A percentile compares a stretch with the other conserved stretches of the same genome.
Conservation (phyloP, 2,329 filamentous ascomycete genomes). For the Aspergillus intermedius region DNA sequence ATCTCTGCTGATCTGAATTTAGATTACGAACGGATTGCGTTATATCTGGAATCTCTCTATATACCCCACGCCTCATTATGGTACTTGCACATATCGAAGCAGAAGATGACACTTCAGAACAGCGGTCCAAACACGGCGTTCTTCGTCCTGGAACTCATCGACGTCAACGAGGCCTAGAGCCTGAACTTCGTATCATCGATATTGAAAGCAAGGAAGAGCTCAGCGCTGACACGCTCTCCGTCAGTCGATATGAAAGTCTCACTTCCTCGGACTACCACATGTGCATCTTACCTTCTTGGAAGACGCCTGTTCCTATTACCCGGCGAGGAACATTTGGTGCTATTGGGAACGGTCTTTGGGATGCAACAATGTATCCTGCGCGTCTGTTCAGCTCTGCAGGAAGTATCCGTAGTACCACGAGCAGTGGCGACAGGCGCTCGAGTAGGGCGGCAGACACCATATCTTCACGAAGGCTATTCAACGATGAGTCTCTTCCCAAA, state of each 20-base stretch:
- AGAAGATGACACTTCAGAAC: slow-evolving; percentile 62
- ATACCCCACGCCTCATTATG: slow-evolving; percentile 83
- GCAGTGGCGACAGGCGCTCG: slow-evolving; percentile 53
- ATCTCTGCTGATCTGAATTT: slow-evolving; percentile 23
- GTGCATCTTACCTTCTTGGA: slow-evolving; percentile 70
- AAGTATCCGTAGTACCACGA: slow-evolving; percentile 59
- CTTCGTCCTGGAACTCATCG: slow-evolving; percentile 61
- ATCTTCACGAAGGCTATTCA: slow-evolving; percentile 49
- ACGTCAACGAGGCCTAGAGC: slow-evolving; percentile 72
- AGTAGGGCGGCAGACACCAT: slow-evolving; percentile 45
- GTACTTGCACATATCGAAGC: slow-evolving; percentile 84
- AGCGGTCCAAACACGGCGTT: slow-evolving; percentile 19
- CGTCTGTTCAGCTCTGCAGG: slow-evolving; percentile 80
- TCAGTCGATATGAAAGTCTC: slow-evolving; percentile 80
- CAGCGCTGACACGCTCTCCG: slow-evolving; percentile 76
- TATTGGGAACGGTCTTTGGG: slow-evolving; percentile 72
- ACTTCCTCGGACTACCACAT: slow-evolving; percentile 90
- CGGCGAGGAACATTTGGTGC: slow-evolving; percentile 71
- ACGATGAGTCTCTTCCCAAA: slow-evolving; percentile 30
- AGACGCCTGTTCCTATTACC: slow-evolving; percentile 57
- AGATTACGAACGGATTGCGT: slow-evolving; percentile 95
- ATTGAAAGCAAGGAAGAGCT: slow-evolving; percentile 74
- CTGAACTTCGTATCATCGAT: slow-evolving; percentile 87
- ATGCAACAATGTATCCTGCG: slow-evolving; percentile 80
- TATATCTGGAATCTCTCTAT: slow-evolving; percentile 92